phyloP scores from a whole-genome alignment of 2,329 filamentous ascomycete species.

The Ramichloridium luteum region DNA sequence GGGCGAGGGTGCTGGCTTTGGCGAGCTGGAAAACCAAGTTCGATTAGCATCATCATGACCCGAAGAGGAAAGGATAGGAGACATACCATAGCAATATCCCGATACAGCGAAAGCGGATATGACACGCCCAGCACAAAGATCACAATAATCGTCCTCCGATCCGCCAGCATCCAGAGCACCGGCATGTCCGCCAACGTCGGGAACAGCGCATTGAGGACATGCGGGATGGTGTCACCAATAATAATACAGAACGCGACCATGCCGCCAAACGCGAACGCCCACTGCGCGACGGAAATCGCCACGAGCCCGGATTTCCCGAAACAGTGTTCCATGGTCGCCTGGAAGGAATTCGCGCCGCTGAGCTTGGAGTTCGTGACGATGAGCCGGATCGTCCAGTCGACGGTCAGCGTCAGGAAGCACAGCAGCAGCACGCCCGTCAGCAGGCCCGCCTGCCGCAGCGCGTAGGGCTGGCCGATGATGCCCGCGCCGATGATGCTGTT shows the following conservation, averaged over 20 bases:
- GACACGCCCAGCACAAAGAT: slow-evolving; percentile 76
- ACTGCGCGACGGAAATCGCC: slow-evolving; percentile 84
- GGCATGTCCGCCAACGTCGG: slow-evolving; percentile 59
- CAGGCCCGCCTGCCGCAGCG: slow-evolving; percentile 84
- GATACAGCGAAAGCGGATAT: slow-evolving; percentile 82
- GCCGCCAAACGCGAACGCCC: slow-evolving; percentile 95
- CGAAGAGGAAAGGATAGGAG: slow-evolving; percentile 4
- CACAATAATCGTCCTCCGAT: slow-evolving; percentile 75
- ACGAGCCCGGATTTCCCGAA: slow-evolving; percentile 80
- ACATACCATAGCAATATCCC: slow-evolving; percentile 86
- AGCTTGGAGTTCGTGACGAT: slow-evolving; percentile 98
- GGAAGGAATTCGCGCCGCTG: slow-evolving; percentile 85
- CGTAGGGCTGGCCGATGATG: slow-evolving; percentile 77
- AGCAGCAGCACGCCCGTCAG: slow-evolving; percentile 68
- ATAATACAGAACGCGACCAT: slow-evolving; percentile 99
- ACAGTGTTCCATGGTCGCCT: slow-evolving; percentile 90
- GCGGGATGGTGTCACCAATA: slow-evolving; percentile 89
- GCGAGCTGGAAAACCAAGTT: slow-evolving; percentile 53
- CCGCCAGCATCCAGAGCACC: slow-evolving; percentile 69
- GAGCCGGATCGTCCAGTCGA: slow-evolving; percentile 96
- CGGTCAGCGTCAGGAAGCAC: slow-evolving; percentile 62
- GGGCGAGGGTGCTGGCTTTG: slow-evolving; percentile 85
- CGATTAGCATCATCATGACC: neutral
- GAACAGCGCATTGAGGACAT: slow-evolving; percentile 73
- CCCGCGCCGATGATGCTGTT: slow-evolving; percentile 85